Evolutionary conservation across 1,284 basidiomycete species (phyloP), one percentile per base, ranked within the genome.

Genomic region (Leccinum angustisporum): DNA sequence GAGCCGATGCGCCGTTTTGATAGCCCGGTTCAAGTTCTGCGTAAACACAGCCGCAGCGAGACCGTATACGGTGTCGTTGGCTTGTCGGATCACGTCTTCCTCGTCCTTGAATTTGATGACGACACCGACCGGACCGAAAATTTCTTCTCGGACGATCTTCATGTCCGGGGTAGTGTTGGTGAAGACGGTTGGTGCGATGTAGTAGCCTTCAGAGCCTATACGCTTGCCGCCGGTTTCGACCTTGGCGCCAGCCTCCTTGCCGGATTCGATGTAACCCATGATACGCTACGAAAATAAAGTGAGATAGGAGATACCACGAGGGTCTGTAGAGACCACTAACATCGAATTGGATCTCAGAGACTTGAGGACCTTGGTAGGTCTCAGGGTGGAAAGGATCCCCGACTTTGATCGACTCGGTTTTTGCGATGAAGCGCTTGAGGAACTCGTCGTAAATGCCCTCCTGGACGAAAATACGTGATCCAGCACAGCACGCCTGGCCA

Each of bases 81-180:
- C 95, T 71, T 87, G 81, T 54, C 75, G 78, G 71, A 97, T 80
- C 51, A 92, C 88, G 65, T 94, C 91, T 55, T 79, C 79, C 66
- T 88, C 87, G 59, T 86, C 81, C 65, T 84, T 78, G 75, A 92
- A 92, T 75, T 88, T 89, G 76, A 88, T 83, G 13, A 92, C 77
- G 34, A 89, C 88, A 61, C 85, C 85, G 56, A 93, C 90, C 52
- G 94, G 94, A 6, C 93, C 94, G 71, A 95, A 95, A 72, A 96
- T 95, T 78, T 97, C 95, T 78, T 97, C 95, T 70, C 84, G 78
- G 63, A 92, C 89, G 72, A 98, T 97, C 78, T 85, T 88, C 91
- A 95, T 94, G 64, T 90, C 82, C 36, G 87, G 82, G 56, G 80
- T 84, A 46, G 86, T 85, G 72, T 95, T 81, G 48, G 88, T 89